Evolutionary conservation across 2,329 filamentous ascomycete genomes (phyloP), one percentile per base, ranked within the genome.

Genomic region (Colletotrichum coccodes): DNA sequence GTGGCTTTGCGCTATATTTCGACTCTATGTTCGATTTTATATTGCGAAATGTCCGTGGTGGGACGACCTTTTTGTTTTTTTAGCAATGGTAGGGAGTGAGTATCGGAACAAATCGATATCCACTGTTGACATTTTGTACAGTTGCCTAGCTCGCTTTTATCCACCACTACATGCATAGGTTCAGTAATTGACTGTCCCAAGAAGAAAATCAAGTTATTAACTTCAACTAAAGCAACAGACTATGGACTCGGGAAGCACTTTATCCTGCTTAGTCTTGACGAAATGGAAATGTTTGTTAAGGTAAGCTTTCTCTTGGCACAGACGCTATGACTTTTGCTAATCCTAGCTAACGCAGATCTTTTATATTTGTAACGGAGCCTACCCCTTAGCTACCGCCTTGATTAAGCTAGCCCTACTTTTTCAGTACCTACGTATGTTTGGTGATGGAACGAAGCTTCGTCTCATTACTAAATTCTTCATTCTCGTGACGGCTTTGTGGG

Each of bases 401-500:
- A 73, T 73, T 56, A 73, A 73, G 42, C 40, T 73, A 36, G 72
- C 72, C 18, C 21, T 73, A 18, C 65, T 73, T 0, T 71, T 73
- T n/a, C 72, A 73, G 46, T 73, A 73, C 16, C 36, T 73, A 1
- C 71, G 71, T 3, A 58, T 73, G 38, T 73, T 73, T 34, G 49
- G 69, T 3, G 46, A 62, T 18, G 62, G 64, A 14, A 53, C 70
- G 11, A 72, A 59, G 8, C 57, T 67, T 2, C 67, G 59, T 0
- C 32, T 52, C 32, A 18, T 77, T 18, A 71, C 73, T 9, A 32
- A 75, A 12, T 28, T 65, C 18, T 56, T 76, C 26, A 74, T 75
- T 49, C 52, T 72, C 7, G 71, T 78, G 49, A 77, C 75, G 1
- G 74, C 73, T 1, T 68, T 76, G 1, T 79, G 77, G 77, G 77